These are phyloP conservation scores for Pichia kluyveri DNA, from an alignment of 805 yeast species.

Conservation along the genomic window DNA sequence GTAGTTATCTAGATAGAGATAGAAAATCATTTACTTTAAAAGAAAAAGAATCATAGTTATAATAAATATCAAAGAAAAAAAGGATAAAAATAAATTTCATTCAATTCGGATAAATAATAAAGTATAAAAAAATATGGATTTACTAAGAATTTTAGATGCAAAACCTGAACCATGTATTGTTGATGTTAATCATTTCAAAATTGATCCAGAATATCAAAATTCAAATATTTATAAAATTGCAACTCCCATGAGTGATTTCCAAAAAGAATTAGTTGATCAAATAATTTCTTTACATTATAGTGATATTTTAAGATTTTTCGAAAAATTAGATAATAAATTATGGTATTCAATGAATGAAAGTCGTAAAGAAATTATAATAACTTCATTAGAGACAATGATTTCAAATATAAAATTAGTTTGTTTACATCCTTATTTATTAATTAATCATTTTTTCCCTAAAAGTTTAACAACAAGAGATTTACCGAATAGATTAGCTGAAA, in stretches of 20 bases:
- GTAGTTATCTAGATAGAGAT: no score
- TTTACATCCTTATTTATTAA: slow-evolving; percentile 80
- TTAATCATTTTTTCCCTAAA: slow-evolving; percentile 81
- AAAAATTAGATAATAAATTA: slow-evolving; percentile 35
- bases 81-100: no score
- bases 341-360: slow-evolving; percentile 1
- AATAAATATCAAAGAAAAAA: no score
- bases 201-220: slow-evolving; percentile 25
- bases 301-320: slow-evolving; percentile 82
- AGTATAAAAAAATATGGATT: slow-evolving; percentile 44
- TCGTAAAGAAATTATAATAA: slow-evolving; percentile 45
- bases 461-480: slow-evolving; percentile 62
- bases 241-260: slow-evolving; percentile 79
- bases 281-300: slow-evolving; percentile 86
- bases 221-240: slow-evolving; percentile 68
- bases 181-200: slow-evolving; percentile 40
- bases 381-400: slow-evolving; percentile 67
- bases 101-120: no score
- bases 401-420: slow-evolving; percentile 71
- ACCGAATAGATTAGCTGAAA: slow-evolving; percentile 60
- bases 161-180: slow-evolving; percentile 79
- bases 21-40: no score
- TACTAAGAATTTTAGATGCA: slow-evolving; percentile 66
- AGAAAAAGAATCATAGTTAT: no score
- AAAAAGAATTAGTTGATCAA: slow-evolving; percentile 82